Percentiles rank a stretch among this genome's conserved stretches.
These are phyloP conservation scores for Plasmodium billcollinsi DNA, from an alignment of 169 alveolate species.

Conservation along the genomic window DNA sequence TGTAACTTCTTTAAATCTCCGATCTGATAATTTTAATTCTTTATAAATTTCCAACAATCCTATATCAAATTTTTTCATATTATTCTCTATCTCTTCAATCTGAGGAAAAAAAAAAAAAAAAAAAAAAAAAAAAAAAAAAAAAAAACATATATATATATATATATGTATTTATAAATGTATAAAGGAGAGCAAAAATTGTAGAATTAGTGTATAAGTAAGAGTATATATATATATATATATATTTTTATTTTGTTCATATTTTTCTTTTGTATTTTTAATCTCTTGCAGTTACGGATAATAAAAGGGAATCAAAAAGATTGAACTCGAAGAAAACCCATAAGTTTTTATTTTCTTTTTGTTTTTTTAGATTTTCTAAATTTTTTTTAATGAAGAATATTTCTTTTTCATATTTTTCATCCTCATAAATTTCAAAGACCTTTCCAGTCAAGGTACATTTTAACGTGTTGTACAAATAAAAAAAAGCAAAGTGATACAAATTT, in stretches of 20 bases:
- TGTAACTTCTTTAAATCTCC: slow-evolving; percentile 13
- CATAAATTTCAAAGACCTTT: slow-evolving; percentile 23
- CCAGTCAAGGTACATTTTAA: slow-evolving; percentile 64
- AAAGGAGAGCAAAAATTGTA: too few species aligned
- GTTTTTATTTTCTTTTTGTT: slow-evolving; percentile 8
- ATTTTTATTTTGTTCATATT: neutral
- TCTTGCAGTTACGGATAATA: slow-evolving; percentile 21
- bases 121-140: neutral
- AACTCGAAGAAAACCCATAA: slow-evolving; percentile 58
- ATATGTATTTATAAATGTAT: too few species aligned
- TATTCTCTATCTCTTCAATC: slow-evolving; percentile 51
- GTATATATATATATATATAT: slow-evolving; percentile 8
- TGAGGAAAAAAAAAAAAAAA: neutral
- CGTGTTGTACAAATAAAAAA: slow-evolving; percentile 58
- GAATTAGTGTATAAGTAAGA: too few species aligned
- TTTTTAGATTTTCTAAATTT: slow-evolving; percentile 16
- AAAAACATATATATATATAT: neutral
- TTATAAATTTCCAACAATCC: slow-evolving; percentile 38
- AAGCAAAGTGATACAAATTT: slow-evolving; percentile 38
- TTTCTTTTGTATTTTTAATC: neutral
- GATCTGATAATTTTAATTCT: slow-evolving; percentile 13
- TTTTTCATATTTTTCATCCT: slow-evolving; percentile 42
- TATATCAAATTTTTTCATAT: slow-evolving; percentile 43
- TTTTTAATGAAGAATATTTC: slow-evolving; percentile 34
- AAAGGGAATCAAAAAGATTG: slow-evolving; percentile 20